Conservation (phyloP, 257 asterid genomes). For the Penstemon newberryi region DNA sequence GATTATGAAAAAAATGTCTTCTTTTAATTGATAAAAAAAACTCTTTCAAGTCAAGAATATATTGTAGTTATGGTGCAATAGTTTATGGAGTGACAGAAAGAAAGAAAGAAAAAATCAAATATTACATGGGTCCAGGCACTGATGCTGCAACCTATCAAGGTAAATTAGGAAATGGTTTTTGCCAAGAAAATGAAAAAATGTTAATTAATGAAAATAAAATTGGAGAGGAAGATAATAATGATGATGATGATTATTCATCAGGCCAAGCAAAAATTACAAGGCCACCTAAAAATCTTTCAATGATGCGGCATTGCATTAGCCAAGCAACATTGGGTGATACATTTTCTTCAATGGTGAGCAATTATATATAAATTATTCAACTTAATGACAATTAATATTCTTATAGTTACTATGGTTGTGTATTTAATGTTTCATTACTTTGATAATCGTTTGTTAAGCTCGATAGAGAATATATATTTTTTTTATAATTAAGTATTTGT, state of each 20-base stretch:
- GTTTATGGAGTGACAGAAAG: neutral
- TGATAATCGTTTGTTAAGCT: neutral
- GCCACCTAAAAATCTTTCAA: constrained; percentile 57
- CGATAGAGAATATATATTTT: neutral
- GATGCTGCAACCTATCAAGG: constrained; percentile 38
- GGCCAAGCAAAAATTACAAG: constrained; percentile 57
- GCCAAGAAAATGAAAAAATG: constrained; percentile 39
- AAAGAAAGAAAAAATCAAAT: neutral
- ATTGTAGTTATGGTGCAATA: neutral
- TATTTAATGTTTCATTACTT: no score
- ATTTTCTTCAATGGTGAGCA: constrained; percentile 14
- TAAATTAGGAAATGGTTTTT: constrained; percentile 46
- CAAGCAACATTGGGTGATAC: constrained; percentile 67
- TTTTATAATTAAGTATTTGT: neutral
- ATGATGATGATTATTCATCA: constrained; percentile 37
- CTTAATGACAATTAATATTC: no score
- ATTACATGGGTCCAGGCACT: constrained; percentile 57
- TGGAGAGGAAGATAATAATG: constrained; percentile 34
- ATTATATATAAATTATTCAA: no score
- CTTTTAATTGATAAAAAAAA: neutral
- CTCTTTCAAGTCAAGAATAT: neutral
- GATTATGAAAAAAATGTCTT: constrained; percentile 18
- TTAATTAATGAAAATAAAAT: constrained; percentile 36
- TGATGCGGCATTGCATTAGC: constrained; percentile 85
- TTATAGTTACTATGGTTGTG: no score